phyloP scores from a whole-genome alignment of 2,329 filamentous ascomycete genomes.

The Colletotrichum paranaense region DNA sequence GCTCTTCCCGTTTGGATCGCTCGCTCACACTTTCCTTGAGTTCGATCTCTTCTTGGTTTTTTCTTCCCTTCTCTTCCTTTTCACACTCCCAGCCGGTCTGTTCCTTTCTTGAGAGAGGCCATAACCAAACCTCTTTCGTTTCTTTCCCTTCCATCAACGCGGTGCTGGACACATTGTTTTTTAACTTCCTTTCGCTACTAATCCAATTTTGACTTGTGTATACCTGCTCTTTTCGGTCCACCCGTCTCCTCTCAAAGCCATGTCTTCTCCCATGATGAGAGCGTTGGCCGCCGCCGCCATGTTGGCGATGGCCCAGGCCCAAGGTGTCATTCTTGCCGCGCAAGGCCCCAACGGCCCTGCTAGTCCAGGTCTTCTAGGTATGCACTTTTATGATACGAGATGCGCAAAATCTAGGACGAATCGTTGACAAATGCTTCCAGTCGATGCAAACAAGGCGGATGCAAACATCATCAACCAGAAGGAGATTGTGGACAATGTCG shows the following conservation, averaged over 20 bases:
- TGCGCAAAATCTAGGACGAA: slow-evolving; percentile 59
- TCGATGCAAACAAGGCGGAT: slow-evolving; percentile 73
- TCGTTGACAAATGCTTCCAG: slow-evolving; percentile 66
- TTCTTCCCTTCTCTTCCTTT: not conserved
- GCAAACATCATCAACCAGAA: slow-evolving; percentile 71
- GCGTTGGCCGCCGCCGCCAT: slow-evolving; percentile 48
- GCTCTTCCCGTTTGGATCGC: slow-evolving; percentile 22
- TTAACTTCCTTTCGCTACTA: not conserved
- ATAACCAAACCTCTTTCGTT: slow-evolving; percentile 3
- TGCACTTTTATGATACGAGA: not conserved
- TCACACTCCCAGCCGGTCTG: slow-evolving; percentile 4
- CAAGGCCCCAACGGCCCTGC: slow-evolving; percentile 56
- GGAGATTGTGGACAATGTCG: slow-evolving; percentile 61
- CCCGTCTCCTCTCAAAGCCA: slow-evolving; percentile 43
- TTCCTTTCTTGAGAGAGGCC: not conserved
- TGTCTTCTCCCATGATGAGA: slow-evolving; percentile 47
- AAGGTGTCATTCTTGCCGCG: slow-evolving; percentile 59
- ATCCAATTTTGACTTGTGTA: slow-evolving; percentile 29
- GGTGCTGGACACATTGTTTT: slow-evolving; percentile 30
- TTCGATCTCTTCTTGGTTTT: slow-evolving; percentile 3
- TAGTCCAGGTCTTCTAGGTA: slow-evolving; percentile 61
- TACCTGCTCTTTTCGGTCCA: slow-evolving; percentile 35
- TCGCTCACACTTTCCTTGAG: slow-evolving; percentile 13
- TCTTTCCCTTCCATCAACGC: slow-evolving; percentile 4
- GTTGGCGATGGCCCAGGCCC: slow-evolving; percentile 51